Conservation (phyloP, 257 asterid genomes). For the Solanum ossicruentum region DNA sequence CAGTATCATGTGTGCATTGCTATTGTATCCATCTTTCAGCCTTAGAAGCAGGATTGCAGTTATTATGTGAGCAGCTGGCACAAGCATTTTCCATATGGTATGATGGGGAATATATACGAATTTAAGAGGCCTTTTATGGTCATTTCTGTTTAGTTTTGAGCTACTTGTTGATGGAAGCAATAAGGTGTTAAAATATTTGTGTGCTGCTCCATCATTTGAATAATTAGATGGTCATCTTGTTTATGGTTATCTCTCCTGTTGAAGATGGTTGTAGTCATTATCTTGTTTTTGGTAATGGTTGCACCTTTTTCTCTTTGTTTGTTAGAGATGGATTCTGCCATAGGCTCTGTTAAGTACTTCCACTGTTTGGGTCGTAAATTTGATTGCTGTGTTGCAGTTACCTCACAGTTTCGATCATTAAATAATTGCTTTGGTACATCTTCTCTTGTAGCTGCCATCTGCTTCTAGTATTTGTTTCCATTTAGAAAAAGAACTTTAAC, state of each 20-base stretch:
- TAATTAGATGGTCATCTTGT: not conserved
- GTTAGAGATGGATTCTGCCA: not conserved
- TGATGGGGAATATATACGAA: slow-evolving; percentile 37
- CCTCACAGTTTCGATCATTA: not conserved
- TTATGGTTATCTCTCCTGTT: not conserved
- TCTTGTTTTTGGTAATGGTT: not conserved
- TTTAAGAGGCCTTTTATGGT: slow-evolving; percentile 11
- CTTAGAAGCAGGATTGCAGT: slow-evolving; percentile 45
- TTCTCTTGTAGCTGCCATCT: not conserved
- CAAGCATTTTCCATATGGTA: slow-evolving; percentile 47
- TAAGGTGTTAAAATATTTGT: not conserved
- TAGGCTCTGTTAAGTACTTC: not conserved
- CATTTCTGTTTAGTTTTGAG: not conserved
- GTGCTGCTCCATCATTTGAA: not conserved
- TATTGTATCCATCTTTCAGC: slow-evolving; percentile 37
- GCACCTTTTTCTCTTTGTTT: not conserved
- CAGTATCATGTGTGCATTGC: slow-evolving; percentile 17
- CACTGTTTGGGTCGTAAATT: not conserved
- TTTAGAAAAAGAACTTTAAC: not conserved
- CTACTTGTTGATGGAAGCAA: not conserved
- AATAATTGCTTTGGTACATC: not conserved
- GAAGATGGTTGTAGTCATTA: not conserved
- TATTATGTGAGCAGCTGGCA: slow-evolving; percentile 37
- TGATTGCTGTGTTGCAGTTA: not conserved
- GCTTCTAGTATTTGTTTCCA: not conserved